Percentiles rank a stretch among this genome's conserved stretches.
Conservation (phyloP, 352 stramenopile genomes). For the Globisporangium sylvaticum region DNA sequence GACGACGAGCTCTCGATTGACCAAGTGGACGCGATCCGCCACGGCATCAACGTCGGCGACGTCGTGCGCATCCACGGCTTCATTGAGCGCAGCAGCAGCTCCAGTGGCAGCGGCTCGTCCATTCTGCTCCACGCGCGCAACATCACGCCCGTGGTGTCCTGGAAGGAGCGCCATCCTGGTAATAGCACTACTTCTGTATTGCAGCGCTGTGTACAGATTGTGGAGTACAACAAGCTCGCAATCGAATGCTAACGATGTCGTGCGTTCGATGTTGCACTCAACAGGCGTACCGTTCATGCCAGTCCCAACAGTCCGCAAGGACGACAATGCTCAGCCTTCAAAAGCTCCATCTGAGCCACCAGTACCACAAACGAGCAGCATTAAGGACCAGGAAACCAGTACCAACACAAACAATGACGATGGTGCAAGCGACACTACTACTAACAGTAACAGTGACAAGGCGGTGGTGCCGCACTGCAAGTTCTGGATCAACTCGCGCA, state of each 20-base stretch:
- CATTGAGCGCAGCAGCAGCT: conserved; percentile 40
- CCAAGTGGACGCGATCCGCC: conserved; percentile 57
- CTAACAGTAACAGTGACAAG: not conserved
- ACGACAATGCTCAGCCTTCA: not conserved
- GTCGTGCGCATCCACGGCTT: conserved; percentile 60
- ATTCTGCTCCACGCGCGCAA: conserved; percentile 46
- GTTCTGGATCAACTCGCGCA: conserved; percentile 82
- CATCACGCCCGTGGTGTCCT: conserved; percentile 35
- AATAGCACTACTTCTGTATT: not conserved
- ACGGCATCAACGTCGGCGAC: conserved; percentile 62
- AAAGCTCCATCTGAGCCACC: not conserved
- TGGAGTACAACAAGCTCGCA: too few species aligned
- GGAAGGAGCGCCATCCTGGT: conserved; percentile 53
- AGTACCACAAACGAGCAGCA: conserved; percentile 1
- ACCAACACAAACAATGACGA: not conserved
- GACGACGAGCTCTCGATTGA: conserved; percentile 57
- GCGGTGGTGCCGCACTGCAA: conserved; percentile 47
- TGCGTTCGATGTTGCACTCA: not conserved
- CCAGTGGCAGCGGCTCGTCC: not conserved
- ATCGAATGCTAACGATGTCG: not conserved
- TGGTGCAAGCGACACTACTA: not conserved
- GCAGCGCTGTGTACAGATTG: not conserved
- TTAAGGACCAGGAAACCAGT: not conserved
- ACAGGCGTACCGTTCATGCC: conserved; percentile 51
- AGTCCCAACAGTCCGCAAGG: conserved; percentile 34